Evolutionary conservation across 306 rosid species (phyloP), one percentile per base, ranked within the genome.

Genomic region (Dalbergia oliveri): DNA sequence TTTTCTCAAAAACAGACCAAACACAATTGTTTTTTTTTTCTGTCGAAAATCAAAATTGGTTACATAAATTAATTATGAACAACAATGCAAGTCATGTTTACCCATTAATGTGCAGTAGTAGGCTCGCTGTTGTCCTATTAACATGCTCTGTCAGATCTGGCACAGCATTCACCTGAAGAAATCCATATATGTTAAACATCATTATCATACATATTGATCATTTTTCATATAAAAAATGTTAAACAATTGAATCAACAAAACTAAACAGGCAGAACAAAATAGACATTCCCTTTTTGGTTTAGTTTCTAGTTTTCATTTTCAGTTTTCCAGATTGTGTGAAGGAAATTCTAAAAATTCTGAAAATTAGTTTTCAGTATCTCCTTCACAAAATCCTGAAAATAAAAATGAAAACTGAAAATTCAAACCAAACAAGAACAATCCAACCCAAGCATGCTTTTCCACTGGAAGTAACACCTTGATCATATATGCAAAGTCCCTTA

Each of bases 111-210:
- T 93, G 91, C 69, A 96, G 97, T 68, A 96, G 86, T 68, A 84
- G 81, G 82, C 94, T 90, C 63, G 92, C 98, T 56, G 97, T 91
- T 64, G 95, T 89, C 86, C 87, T 90, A 86, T 96, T 90, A 69
- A 96, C 90, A 70, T 91, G 94, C 90, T 90, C 97, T 21, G 51
- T 66, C 82, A 93, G 99, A 89, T 93, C 90, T 31, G 98, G 98
- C 53, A 93, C 97, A 86, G 93, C 98, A 88, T 91, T 98, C 87
- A 96, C 98, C 99, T 96, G 79, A 76, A 67, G 82, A 68, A 79
- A 69, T 74, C 77, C 64, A 86, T 82, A 81, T 14, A 45, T 66
- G 73, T 77, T 80, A 78, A 83, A 76, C 57, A 79, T 51, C 15
- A 71, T 16, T 67, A 72, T 76, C 26, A 72, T 75, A 77, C 69